Percentiles rank a stretch among this genome's conserved stretches.
phyloP scores from a whole-genome alignment of 176 grass and related monocot species.

The Metroxylon sagu region DNA sequence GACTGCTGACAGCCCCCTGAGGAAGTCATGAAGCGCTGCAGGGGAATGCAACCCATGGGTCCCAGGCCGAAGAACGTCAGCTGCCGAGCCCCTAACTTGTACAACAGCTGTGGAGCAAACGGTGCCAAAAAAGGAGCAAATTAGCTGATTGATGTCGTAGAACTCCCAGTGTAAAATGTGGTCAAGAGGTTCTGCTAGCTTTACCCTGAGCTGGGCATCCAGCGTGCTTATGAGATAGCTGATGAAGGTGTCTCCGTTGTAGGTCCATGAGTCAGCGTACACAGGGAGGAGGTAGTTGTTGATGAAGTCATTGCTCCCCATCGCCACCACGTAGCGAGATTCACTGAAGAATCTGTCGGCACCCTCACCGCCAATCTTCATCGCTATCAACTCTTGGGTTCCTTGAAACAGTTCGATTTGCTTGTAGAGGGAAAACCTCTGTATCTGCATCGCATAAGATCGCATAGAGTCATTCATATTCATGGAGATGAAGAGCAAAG shows the following conservation, averaged over 20 bases:
- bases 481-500: too few relatives aligned
- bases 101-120: conserved; percentile 15
- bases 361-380: conserved; percentile 43
- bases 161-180: too few relatives aligned
- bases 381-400: conserved; percentile 68
- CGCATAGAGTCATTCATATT: too few relatives aligned
- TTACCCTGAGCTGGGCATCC: conserved; percentile 43
- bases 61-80: conserved; percentile 88
- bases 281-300: conserved; percentile 93
- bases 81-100: conserved; percentile 46
- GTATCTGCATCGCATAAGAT: conserved; percentile 38
- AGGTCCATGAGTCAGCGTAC: conserved; percentile 85
- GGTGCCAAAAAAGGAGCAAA: too few relatives aligned
- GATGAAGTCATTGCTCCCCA: conserved; percentile 99
- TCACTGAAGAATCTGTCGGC: conserved; percentile 57
- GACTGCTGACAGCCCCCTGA: conserved; percentile 58
- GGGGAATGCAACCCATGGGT: conserved; percentile 92
- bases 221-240: conserved; percentile 56
- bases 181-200: too few relatives aligned
- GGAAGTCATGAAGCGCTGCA: conserved; percentile 59
- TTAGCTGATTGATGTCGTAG: too few relatives aligned
- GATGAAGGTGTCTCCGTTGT: conserved; percentile 59
- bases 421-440: conserved; percentile 91
- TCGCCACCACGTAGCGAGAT: conserved; percentile 60
- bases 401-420: conserved; percentile 94